Conservation (phyloP, 371 early-diverging fungal species). For the Fennellomyces sp. region DNA sequence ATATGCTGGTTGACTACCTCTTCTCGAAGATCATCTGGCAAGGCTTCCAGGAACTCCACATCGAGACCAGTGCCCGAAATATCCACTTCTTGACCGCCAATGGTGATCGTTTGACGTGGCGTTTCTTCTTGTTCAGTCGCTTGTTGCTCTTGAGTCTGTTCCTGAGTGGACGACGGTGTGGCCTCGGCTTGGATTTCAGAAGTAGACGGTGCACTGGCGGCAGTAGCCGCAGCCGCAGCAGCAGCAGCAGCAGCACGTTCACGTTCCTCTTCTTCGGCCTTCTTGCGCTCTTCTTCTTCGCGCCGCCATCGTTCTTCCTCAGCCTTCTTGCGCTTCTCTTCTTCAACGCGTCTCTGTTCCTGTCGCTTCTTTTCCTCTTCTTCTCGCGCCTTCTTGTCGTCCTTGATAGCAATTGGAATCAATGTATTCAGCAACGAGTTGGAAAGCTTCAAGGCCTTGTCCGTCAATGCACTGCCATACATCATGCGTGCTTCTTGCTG, state of each 20-base stretch:
- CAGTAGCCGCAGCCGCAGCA: background rate
- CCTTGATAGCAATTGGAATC: constrained; percentile 77
- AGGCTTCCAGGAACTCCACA: constrained; percentile 90
- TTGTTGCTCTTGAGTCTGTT: too few relatives aligned
- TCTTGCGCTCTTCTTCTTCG: constrained; percentile 55
- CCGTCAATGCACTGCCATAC: constrained; percentile 65
- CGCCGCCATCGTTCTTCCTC: constrained; percentile 54
- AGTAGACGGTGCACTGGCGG: background rate
- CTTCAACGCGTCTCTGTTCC: constrained; percentile 37
- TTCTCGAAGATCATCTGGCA: constrained; percentile 93
- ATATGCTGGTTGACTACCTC: constrained; percentile 85
- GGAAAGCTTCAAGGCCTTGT: constrained; percentile 61
- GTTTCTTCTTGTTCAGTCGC: too few relatives aligned
- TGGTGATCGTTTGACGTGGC: constrained; percentile 47
- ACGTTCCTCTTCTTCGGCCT: constrained; percentile 37
- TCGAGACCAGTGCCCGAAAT: constrained; percentile 96
- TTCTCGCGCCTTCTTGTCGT: constrained; percentile 61
- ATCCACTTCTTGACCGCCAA: constrained; percentile 71
- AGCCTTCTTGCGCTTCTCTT: constrained; percentile 31
- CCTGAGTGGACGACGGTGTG: too few relatives aligned
- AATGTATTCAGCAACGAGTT: constrained; percentile 73
- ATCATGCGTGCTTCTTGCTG: constrained; percentile 85
- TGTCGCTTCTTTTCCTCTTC: constrained; percentile 51
- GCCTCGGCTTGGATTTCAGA: too few relatives aligned
- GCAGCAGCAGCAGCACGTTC: constrained; percentile 23